A percentile compares a stretch with the other conserved stretches of the same genome.
These are phyloP conservation scores for Candida sanyiensis DNA, from an alignment of 805 yeast species.

Conservation along the genomic window DNA sequence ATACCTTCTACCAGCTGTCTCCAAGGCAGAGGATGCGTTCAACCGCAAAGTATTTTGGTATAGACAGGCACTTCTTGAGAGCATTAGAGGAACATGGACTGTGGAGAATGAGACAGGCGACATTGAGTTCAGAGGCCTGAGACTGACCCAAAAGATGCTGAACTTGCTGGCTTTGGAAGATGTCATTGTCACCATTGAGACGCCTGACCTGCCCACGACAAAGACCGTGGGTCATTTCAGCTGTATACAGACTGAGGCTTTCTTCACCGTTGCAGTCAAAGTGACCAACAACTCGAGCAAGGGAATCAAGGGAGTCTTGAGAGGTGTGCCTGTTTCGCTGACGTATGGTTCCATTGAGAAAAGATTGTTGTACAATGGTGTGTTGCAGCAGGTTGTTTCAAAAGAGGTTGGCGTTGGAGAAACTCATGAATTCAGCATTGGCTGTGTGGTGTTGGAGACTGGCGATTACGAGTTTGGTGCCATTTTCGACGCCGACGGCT, in stretches of 20 bases:
- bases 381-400: slow-evolving; percentile 51
- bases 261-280: slow-evolving; percentile 44
- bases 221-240: slow-evolving; percentile 27
- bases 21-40: slow-evolving; percentile 49
- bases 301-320: slow-evolving; percentile 45
- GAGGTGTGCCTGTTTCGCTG: slow-evolving; percentile 49
- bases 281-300: slow-evolving; percentile 43
- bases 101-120: slow-evolving; percentile 40
- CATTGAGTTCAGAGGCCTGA: slow-evolving; percentile 60
- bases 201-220: not conserved
- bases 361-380: slow-evolving; percentile 66
- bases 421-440: slow-evolving; percentile 38
- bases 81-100: slow-evolving; percentile 64
- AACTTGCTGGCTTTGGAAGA: slow-evolving; percentile 45
- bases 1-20: slow-evolving; percentile 46
- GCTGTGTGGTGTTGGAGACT: slow-evolving; percentile 60
- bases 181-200: slow-evolving; percentile 30
- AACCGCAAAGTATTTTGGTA: slow-evolving; percentile 77
- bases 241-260: slow-evolving; percentile 38
- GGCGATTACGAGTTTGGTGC: slow-evolving; percentile 85
- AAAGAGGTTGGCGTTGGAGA: slow-evolving; percentile 38
- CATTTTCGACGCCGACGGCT: slow-evolving; percentile 42
- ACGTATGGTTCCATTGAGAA: slow-evolving; percentile 41
- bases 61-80: slow-evolving; percentile 54
- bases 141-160: slow-evolving; percentile 58